These are phyloP conservation scores for Lentinula sp. DNA, from an alignment of 768 basidiomycete genomes.

Conservation along the genomic window DNA sequence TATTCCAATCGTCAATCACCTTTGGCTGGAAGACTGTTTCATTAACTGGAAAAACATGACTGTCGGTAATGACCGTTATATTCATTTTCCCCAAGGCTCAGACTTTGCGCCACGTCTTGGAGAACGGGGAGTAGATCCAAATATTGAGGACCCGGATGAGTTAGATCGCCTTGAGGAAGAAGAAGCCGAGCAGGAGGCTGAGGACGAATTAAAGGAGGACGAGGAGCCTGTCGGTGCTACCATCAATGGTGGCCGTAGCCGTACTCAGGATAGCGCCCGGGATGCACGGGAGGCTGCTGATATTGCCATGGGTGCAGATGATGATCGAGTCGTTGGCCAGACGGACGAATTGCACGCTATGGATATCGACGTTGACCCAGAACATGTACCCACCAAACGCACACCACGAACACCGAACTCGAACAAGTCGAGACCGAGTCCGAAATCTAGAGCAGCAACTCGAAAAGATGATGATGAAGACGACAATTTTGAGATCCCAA, in stretches of 20 bases:
- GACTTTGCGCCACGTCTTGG: slow-evolving; percentile 51
- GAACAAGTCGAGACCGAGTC: not conserved
- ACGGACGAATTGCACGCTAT: not conserved
- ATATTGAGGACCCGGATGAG: slow-evolving; percentile 14
- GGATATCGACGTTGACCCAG: not conserved
- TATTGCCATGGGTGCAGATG: slow-evolving; percentile 11
- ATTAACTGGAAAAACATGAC: slow-evolving; percentile 70
- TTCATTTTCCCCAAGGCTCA: slow-evolving; percentile 58
- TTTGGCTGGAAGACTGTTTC: slow-evolving; percentile 90
- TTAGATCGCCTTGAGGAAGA: slow-evolving; percentile 9
- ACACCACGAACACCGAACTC: not conserved
- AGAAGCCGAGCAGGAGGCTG: slow-evolving; percentile 11
- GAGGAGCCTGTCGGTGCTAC: not conserved
- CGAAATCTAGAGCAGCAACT: not conserved
- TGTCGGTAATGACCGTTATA: slow-evolving; percentile 60
- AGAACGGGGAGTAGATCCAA: slow-evolving; percentile 30
- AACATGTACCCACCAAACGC: not conserved
- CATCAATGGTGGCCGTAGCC: not conserved
- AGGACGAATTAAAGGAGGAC: not conserved
- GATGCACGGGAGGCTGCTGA: slow-evolving; percentile 20
- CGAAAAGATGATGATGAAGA: not conserved
- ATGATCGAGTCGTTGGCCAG: not conserved
- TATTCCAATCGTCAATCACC: slow-evolving; percentile 83
- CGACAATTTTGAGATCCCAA: no score
- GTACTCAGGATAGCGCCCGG: slow-evolving; percentile 14